Evolutionary conservation across 208 protist species (phyloP).

Genomic region (Leishmania turanica): DNA sequence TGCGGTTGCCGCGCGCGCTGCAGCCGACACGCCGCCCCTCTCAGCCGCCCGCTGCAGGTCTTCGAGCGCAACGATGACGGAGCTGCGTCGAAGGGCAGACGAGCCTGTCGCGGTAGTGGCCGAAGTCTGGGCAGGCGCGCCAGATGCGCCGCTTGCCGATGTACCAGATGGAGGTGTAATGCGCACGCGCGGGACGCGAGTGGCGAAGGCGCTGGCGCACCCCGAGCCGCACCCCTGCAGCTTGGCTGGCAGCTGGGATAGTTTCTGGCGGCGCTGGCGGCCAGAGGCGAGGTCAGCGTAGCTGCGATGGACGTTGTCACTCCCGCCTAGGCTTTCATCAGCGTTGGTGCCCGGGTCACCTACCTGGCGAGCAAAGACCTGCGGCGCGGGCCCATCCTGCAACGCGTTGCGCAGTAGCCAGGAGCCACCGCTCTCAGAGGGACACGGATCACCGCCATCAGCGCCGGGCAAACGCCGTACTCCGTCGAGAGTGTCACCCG

Average conservation of each 20-base stretch:
- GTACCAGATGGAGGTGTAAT: neutral
- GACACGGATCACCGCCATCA: neutral
- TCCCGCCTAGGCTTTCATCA: neutral
- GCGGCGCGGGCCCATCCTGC: neutral
- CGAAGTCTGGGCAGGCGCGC: neutral
- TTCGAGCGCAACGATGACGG: constrained; percentile 26
- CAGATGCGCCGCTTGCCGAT: neutral
- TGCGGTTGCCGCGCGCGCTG: neutral
- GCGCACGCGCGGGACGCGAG: neutral
- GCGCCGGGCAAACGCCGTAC: neutral
- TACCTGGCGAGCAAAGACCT: neutral
- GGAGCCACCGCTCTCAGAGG: constrained; percentile 13
- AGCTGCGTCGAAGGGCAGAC: constrained; percentile 30
- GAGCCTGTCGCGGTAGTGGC: neutral
- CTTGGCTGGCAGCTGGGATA: neutral
- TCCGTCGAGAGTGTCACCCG: neutral
- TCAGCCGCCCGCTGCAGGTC: constrained; percentile 5
- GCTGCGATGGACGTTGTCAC: neutral
- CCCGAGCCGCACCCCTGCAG: constrained; percentile 13
- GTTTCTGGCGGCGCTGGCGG: neutral
- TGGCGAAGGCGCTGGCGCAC: neutral
- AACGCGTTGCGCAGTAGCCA: constrained; percentile 17
- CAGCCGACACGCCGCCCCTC: neutral
- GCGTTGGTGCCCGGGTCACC: neutral
- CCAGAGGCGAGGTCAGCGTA: neutral